Evolutionary conservation across 306 rosid genomes (phyloP), one percentile per base, ranked within the genome.

Genomic region (Fragaria nilgerrensis): DNA sequence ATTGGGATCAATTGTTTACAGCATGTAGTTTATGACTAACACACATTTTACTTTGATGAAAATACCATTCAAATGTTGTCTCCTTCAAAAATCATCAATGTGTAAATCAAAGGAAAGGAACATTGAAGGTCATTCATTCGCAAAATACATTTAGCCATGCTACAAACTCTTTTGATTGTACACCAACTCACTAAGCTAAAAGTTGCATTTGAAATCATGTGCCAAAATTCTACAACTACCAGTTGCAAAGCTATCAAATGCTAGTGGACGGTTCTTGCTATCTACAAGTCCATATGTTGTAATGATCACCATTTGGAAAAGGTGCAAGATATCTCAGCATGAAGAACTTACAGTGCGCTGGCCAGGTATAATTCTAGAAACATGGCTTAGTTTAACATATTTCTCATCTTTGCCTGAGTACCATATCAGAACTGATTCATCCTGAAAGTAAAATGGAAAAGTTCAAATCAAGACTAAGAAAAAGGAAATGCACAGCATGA

Each of bases 401-500:
- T 92, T 95, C 87, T 92, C 98, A 81, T 89, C 95, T 78, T 87
- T 89, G 77, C 92, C 91, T 13, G 97, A 92, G 88, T 89, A 85
- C 98, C 98, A 95, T 86, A 90, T 86, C 76, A 95, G 86, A 84
- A 85, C 80, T 77, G 93, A 84, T 82, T 90, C 98, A 56, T 95
- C 98, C 98, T 95, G 96, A 83, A 86, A 84, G 61, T 29, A 80
- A 44, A 20, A 78, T 34, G 17, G 44, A 56, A 56, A 16, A 17
- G 50, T 4, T 59, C 65, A 80, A 62, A 27, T 75, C 34, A 75
- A 75, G 49, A 22, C 36, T 11, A 11, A 39, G 5, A 6, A 37
- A 2, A 5, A 23, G 43, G 69, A 32, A 29, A 78, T n/a, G 5
- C 39, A n/a, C 29, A n/a, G 34, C n/a, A 58, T 59, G 44, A n/a